Evolutionary conservation across 1,284 basidiomycete genomes (phyloP).

Genomic region (Phlebopus sp.): DNA sequence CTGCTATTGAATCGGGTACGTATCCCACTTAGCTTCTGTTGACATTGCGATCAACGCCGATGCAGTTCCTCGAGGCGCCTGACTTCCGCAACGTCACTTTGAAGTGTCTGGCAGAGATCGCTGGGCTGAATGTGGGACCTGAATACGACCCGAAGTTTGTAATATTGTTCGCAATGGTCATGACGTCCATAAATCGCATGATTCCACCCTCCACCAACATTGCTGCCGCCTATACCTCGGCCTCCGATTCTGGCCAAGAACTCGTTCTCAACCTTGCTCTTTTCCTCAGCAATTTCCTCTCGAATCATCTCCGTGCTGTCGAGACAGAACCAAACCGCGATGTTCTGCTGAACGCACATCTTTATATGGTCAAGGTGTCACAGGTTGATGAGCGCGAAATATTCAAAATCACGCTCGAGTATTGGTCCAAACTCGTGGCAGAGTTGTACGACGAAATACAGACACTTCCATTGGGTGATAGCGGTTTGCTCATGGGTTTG

Average conservation of each 20-base stretch:
- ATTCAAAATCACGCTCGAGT: conserved; percentile 99
- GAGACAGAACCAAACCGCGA: conserved; percentile 93
- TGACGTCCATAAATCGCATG: conserved; percentile 96
- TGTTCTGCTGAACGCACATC: conserved; percentile 92
- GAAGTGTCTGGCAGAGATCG: conserved; percentile 98
- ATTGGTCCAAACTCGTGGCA: conserved; percentile 97
- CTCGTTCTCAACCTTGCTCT: conserved; percentile 96
- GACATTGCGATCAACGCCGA: conserved; percentile 10
- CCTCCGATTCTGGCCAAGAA: conserved; percentile 93
- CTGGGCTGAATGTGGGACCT: conserved; percentile 89
- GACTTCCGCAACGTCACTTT: conserved; percentile 98
- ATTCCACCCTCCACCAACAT: conserved; percentile 97
- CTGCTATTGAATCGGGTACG: conserved; percentile 84
- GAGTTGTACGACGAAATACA: conserved; percentile 99
- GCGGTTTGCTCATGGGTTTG: conserved; percentile 90
- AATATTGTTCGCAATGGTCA: conserved; percentile 96
- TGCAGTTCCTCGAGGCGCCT: conserved; percentile 93
- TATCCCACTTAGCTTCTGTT: conserved; percentile 17
- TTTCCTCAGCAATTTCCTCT: conserved; percentile 96
- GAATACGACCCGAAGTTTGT: conserved; percentile 99
- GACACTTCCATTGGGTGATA: conserved; percentile 87
- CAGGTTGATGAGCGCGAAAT: conserved; percentile 99
- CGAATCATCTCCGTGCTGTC: conserved; percentile 87
- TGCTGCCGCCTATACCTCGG: conserved; percentile 87
- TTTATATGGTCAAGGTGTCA: conserved; percentile 98